Base-by-base conservation (phyloP, 1,284 basidiomycete species). In the Cryptococcus sp. region DNA sequence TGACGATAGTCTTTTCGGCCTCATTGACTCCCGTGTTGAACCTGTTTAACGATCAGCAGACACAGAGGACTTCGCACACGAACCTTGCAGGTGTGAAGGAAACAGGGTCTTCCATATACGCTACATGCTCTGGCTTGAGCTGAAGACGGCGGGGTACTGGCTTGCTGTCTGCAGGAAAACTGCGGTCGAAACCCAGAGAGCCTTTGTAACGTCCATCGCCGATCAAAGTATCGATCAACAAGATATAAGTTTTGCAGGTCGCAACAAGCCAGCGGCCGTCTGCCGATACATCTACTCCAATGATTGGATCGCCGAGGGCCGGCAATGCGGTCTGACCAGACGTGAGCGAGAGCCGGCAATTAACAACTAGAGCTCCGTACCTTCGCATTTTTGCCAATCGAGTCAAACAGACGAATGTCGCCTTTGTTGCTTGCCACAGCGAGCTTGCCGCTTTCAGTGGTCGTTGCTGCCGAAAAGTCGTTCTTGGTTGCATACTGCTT, bases 311-410 rank as follows among this genome's bases (percentile, higher is more conserved):
- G 27, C 96, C 94, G 27, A 98, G 83, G 38, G 93, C 91, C 25
- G 95, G 93, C 49, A 99, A 81, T n/a, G 93, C 93, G 20, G 96
- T 99, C 85, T 78, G 49, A 4, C 0, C 19, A 10, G 38, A 41
- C 41, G 16, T 43, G 7, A 22, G n/a, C 27, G 20, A 39, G 30
- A 48, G 19, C 19, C 25, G 39, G 47, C 3, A 25, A 43, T 3
- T 42, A 42, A 20, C 41, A 2, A 46, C 25, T 48, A 20, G 7
- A 55, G 42, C n/a, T n/a, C n/a, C 8, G 49, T 40, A 76, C 76
- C 69, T 99, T 99, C 39, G 96, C 96, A 70, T 93, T 99, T 85
- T 98, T 99, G 49, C 96, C 96, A 66, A 99, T 91, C 53, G 88
- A 83, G 77, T 99, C 96, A 70, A 95, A 99, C 53, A 99, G 81